These are phyloP conservation scores for Biancaea sappan DNA, from an alignment of 306 rosid genomes.

Conservation along the genomic window DNA sequence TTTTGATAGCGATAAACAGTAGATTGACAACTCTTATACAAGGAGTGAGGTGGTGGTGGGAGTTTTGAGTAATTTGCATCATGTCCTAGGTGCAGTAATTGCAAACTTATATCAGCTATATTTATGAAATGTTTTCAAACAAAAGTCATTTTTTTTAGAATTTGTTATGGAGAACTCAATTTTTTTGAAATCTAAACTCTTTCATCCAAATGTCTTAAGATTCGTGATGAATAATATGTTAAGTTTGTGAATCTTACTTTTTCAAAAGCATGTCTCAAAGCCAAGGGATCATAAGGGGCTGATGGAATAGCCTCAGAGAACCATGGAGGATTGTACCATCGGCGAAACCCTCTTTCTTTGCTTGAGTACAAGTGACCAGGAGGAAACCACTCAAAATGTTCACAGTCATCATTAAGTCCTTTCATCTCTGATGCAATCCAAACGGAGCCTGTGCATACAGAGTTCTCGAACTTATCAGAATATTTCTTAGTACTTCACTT, in stretches of 20 bases:
- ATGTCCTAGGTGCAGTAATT: too few relatives aligned
- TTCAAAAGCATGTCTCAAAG: slow-evolving; percentile 75
- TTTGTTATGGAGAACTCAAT: too few relatives aligned
- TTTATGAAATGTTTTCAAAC: background rate
- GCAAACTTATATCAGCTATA: background rate
- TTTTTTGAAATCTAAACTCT: too few relatives aligned
- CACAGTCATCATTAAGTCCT: slow-evolving; percentile 88
- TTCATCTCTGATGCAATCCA: slow-evolving; percentile 93
- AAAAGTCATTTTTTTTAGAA: background rate
- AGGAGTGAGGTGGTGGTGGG: too few relatives aligned
- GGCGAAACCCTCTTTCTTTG: slow-evolving; percentile 65
- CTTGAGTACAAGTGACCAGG: slow-evolving; percentile 96
- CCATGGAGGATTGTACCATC: slow-evolving; percentile 97
- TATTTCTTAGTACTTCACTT: slow-evolving; percentile 15
- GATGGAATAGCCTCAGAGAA: slow-evolving; percentile 86
- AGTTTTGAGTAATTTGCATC: too few relatives aligned
- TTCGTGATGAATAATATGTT: too few relatives aligned
- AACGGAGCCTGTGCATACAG: slow-evolving; percentile 66
- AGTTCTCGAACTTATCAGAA: slow-evolving; percentile 1
- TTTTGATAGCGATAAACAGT: too few relatives aligned
- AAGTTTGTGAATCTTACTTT: slow-evolving; percentile 48
- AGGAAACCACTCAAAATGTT: slow-evolving; percentile 84
- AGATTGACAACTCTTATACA: too few relatives aligned
- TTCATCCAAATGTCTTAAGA: too few relatives aligned
- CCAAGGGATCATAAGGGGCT: slow-evolving; percentile 84